Conservation (phyloP, 140 eudicot species). For the Ambrosia hybrid region DNA sequence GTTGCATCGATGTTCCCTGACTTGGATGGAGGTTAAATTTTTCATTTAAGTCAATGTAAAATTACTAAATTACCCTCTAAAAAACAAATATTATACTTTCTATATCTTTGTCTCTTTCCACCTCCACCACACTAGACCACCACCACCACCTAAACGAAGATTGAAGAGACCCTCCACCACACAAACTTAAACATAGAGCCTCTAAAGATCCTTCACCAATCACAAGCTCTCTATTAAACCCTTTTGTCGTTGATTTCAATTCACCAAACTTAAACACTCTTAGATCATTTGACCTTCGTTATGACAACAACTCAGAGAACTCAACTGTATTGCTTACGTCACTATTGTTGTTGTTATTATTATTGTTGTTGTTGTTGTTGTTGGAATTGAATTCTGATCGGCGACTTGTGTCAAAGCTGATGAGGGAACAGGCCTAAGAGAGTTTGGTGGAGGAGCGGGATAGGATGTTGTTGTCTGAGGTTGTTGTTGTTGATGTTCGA, state of each 20-base stretch:
- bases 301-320: slow-evolving; percentile 44
- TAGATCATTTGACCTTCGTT: slow-evolving; percentile 59
- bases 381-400: slow-evolving; percentile 62
- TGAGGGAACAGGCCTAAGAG: slow-evolving; percentile 76
- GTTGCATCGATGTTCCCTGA: no score
- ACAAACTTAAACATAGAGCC: no score
- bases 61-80: no score
- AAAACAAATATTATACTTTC: no score
- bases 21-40: no score
- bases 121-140: no score
- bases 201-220: slow-evolving; percentile 59
- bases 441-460: slow-evolving; percentile 48
- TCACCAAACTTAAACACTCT: slow-evolving; percentile 61
- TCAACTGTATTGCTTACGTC: slow-evolving; percentile 42
- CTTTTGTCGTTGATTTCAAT: slow-evolving; percentile 68
- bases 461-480: slow-evolving; percentile 7
- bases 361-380: slow-evolving; percentile 2
- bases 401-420: slow-evolving; percentile 51
- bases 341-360: no score
- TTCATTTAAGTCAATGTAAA: no score
- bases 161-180: no score
- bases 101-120: no score
- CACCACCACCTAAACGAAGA: no score
- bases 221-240: slow-evolving; percentile 62
- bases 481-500: background rate